Evolutionary conservation across 2,329 filamentous ascomycete genomes (phyloP).

Genomic region (Venturia effusa): DNA sequence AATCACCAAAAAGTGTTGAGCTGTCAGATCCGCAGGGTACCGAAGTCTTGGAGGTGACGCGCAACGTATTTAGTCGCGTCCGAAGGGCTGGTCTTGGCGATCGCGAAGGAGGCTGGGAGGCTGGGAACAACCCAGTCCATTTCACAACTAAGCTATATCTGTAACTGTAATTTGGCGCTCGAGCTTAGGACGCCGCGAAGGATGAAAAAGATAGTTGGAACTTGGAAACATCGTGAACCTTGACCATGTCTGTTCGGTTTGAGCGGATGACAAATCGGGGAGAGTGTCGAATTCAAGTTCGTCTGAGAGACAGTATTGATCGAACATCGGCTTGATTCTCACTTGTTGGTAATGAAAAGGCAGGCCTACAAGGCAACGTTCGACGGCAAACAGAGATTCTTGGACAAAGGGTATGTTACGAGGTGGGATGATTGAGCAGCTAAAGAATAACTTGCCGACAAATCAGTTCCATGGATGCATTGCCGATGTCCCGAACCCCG

Average conservation of each 20-base stretch:
- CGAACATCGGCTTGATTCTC: no score
- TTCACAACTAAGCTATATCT: not conserved
- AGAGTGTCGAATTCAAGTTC: not conserved
- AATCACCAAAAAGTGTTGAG: not conserved
- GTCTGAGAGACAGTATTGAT: not conserved
- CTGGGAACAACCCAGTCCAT: no score
- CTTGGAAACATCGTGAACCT: not conserved
- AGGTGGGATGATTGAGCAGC: no score
- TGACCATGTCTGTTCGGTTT: not conserved
- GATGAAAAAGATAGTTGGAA: not conserved
- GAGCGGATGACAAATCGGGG: not conserved
- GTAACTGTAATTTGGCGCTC: not conserved
- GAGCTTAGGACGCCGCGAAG: not conserved
- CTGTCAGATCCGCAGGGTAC: not conserved
- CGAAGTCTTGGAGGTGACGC: constrained; percentile 3
- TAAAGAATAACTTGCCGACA: no score
- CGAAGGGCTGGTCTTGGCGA: not conserved
- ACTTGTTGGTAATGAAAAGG: no score
- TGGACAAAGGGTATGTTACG: no score
- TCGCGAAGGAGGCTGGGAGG: not conserved
- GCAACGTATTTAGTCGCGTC: not conserved
- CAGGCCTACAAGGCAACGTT: no score
- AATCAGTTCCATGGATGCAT: no score
- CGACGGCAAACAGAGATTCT: no score
- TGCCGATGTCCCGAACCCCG: no score